Evolutionary conservation across 179 eudicot genomes (phyloP).

Genomic region (Camellia oleifera): DNA sequence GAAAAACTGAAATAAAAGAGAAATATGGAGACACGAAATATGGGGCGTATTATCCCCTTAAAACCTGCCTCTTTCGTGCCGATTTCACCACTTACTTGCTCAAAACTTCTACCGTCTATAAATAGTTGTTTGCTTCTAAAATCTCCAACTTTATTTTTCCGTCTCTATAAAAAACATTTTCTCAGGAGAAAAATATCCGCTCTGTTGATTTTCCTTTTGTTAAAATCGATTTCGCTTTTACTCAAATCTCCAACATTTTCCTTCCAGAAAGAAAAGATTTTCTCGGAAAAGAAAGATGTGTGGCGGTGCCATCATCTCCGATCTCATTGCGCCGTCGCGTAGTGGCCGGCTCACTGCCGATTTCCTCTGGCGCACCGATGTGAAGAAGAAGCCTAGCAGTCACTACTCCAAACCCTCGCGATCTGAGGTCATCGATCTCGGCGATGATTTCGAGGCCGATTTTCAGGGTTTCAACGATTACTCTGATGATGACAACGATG

Average conservation of each 20-base stretch:
- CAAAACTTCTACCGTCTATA: neutral
- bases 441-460: slow-evolving; percentile 81
- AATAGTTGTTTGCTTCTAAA: neutral
- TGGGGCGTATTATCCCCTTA: too few relatives aligned
- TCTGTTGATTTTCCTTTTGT: neutral
- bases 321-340: slow-evolving; percentile 34
- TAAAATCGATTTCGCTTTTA: neutral
- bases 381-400: slow-evolving; percentile 23
- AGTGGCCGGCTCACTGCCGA: slow-evolving; percentile 47
- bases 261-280: neutral
- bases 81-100: neutral
- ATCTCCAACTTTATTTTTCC: neutral
- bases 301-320: slow-evolving; percentile 89
- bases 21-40: too few relatives aligned
- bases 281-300: slow-evolving; percentile 41
- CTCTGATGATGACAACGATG: slow-evolving; percentile 34
- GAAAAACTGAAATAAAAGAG: too few relatives aligned
- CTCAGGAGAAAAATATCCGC: neutral
- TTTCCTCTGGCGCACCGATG: slow-evolving; percentile 47
- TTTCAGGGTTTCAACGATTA: slow-evolving; percentile 53
- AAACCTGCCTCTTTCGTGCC: neutral
- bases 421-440: slow-evolving; percentile 34
- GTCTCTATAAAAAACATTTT: neutral
- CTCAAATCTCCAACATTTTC: neutral
- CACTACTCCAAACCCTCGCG: slow-evolving; percentile 53